A percentile compares a stretch with the other conserved stretches of the same genome.
Conservation (phyloP, 495 filamentous ascomycete species). For the Aspergillus sparsus region DNA sequence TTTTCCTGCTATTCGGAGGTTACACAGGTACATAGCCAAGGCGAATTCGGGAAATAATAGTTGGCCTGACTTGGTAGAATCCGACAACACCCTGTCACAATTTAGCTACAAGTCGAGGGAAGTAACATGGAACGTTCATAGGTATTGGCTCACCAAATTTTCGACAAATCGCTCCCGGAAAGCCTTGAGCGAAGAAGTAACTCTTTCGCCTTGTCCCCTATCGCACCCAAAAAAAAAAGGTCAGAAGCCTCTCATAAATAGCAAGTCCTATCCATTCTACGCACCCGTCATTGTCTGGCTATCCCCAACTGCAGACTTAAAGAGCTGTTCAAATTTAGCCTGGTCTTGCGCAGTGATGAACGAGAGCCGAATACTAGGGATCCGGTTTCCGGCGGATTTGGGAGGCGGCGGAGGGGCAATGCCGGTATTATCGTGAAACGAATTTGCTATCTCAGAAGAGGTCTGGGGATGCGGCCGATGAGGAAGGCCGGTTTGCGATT, state of each 20-base stretch:
- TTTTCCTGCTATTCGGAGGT: constrained; percentile 86
- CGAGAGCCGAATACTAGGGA: constrained; percentile 92
- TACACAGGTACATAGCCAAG: constrained; percentile 98
- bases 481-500: constrained; percentile 41
- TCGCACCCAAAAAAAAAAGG: background rate
- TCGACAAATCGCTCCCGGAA: constrained; percentile 74
- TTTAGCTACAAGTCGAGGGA: constrained; percentile 12
- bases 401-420: constrained; percentile 56
- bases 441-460: constrained; percentile 84
- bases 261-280: constrained; percentile 12
- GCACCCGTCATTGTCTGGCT: constrained; percentile 80
- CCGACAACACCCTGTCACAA: constrained; percentile 74
- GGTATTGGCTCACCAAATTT: constrained; percentile 69
- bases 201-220: constrained; percentile 83
- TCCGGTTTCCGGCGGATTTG: constrained; percentile 57
- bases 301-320: constrained; percentile 92
- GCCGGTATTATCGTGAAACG: constrained; percentile 58
- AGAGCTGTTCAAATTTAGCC: constrained; percentile 96
- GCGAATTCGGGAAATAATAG: constrained; percentile 98
- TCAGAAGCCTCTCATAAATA: constrained; percentile 21
- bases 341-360: constrained; percentile 97
- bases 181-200: constrained; percentile 85
- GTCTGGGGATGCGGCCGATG: constrained; percentile 55
- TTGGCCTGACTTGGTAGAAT: constrained; percentile 95
- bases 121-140: background rate